Evolutionary conservation across 108 stramenopile species (phyloP).

Genomic region (Cyclostephanos invisitatus): DNA sequence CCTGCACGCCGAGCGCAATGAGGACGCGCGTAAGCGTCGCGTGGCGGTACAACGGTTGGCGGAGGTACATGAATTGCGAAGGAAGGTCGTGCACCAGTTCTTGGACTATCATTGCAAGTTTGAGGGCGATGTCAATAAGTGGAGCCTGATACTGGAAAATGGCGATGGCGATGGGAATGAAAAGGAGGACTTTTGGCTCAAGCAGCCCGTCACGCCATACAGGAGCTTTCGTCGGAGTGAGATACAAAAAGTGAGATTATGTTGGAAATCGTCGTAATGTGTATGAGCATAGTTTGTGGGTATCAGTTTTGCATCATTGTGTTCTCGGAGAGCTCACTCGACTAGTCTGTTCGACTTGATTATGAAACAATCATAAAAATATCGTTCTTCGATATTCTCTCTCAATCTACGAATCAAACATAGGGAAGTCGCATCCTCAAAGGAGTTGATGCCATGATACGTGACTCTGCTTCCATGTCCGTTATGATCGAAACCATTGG

Average conservation of each 20-base stretch:
- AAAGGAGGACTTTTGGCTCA: slow-evolving; percentile 71
- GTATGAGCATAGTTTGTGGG: not conserved
- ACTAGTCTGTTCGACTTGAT: slow-evolving; percentile 6
- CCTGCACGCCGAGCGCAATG: slow-evolving; percentile 73
- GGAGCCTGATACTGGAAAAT: slow-evolving; percentile 68
- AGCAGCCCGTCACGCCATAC: slow-evolving; percentile 88
- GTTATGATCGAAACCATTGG: slow-evolving; percentile 89
- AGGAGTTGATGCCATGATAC: slow-evolving; percentile 77
- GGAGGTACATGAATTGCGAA: slow-evolving; percentile 73
- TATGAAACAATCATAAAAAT: slow-evolving; percentile 43
- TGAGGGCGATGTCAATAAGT: slow-evolving; percentile 67
- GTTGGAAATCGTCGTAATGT: not conserved
- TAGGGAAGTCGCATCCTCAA: slow-evolving; percentile 80
- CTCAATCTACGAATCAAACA: slow-evolving; percentile 16
- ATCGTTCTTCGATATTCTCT: slow-evolving; percentile 35
- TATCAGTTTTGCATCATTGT: not conserved
- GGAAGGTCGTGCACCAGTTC: slow-evolving; percentile 73
- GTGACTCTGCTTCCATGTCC: slow-evolving; percentile 79
- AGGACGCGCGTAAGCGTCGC: slow-evolving; percentile 77
- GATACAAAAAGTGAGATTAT: slow-evolving; percentile 69
- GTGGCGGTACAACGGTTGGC: slow-evolving; percentile 81
- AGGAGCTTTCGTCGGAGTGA: slow-evolving; percentile 79
- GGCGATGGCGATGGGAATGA: not conserved
- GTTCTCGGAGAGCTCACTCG: slow-evolving; percentile 4
- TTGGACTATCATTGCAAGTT: slow-evolving; percentile 63